phyloP scores from a whole-genome alignment of 163 green algal species.

The Chloroidium sp. region DNA sequence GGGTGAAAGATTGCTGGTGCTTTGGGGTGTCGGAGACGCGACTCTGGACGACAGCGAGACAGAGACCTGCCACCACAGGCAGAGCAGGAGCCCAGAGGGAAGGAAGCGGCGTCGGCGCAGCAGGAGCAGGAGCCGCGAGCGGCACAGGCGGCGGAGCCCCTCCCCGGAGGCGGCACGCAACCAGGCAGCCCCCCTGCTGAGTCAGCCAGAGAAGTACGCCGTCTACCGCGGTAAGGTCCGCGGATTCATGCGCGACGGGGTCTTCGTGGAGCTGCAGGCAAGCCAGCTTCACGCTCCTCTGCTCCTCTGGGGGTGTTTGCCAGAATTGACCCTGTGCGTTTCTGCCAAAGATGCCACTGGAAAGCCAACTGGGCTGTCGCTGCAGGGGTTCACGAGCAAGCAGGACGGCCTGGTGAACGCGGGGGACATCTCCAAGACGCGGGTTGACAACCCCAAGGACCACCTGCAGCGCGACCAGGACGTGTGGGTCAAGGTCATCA shows the following conservation, averaged over 20 bases:
- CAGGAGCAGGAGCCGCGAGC: conserved; percentile 2
- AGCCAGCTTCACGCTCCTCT: too few relatives aligned
- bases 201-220: conserved; percentile 60
- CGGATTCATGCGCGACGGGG: conserved; percentile 90
- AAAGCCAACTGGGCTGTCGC: too few relatives aligned
- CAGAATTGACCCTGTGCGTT: too few relatives aligned
- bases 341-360: too few relatives aligned
- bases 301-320: too few relatives aligned
- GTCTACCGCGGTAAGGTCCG: conserved; percentile 80
- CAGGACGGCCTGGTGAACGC: conserved; percentile 91
- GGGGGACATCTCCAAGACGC: conserved; percentile 66
- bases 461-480: conserved; percentile 59
- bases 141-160: not conserved
- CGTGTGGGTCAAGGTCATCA: conserved; percentile 91
- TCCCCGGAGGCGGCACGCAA: conserved; percentile 5
- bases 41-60: not conserved
- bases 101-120: not conserved
- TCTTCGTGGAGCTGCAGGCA: conserved; percentile 83
- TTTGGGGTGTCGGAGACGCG: conserved; percentile 3
- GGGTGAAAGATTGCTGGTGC: not conserved
- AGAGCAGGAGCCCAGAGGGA: conserved; percentile 8
- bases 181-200: conserved; percentile 20
- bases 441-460: conserved; percentile 57
- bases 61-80: conserved; percentile 14
- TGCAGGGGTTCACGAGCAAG: conserved; percentile 41